Conservation (phyloP, 352 stramenopile genomes). For the Blastocystis sp. region DNA sequence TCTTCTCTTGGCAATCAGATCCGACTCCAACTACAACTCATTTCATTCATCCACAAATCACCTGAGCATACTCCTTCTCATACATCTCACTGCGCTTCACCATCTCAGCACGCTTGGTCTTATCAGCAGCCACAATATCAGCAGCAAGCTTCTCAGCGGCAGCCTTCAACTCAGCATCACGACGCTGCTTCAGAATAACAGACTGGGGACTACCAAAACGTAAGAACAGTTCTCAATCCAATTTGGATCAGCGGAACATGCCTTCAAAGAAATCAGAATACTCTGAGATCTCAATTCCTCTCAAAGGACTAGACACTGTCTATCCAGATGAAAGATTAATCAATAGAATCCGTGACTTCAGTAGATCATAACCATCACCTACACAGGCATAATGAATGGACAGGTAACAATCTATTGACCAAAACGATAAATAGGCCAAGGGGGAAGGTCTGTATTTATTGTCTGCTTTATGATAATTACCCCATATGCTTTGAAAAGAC, state of each 20-base stretch:
- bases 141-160: too few species aligned
- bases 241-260: constrained; percentile 79
- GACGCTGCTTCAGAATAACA: too few species aligned
- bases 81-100: too few species aligned
- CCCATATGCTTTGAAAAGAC: neutral
- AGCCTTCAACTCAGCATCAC: too few species aligned
- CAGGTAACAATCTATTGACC: neutral
- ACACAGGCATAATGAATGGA: constrained; percentile 30
- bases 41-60: too few species aligned
- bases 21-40: too few species aligned
- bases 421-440: neutral
- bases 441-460: neutral
- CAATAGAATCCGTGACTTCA: neutral
- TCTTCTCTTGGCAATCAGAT: too few species aligned
- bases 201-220: too few species aligned
- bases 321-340: constrained; percentile 32
- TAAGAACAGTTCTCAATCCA: constrained; percentile 89
- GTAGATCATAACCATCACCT: neutral
- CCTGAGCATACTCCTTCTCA: too few species aligned
- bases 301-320: constrained; percentile 28
- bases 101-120: too few species aligned
- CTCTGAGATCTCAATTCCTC: neutral
- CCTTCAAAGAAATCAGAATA: neutral
- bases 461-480: neutral
- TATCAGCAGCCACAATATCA: too few species aligned